These are phyloP conservation scores for Erythrobasidium yunnanense DNA, from an alignment of 768 basidiomycete genomes.

Conservation along the genomic window DNA sequence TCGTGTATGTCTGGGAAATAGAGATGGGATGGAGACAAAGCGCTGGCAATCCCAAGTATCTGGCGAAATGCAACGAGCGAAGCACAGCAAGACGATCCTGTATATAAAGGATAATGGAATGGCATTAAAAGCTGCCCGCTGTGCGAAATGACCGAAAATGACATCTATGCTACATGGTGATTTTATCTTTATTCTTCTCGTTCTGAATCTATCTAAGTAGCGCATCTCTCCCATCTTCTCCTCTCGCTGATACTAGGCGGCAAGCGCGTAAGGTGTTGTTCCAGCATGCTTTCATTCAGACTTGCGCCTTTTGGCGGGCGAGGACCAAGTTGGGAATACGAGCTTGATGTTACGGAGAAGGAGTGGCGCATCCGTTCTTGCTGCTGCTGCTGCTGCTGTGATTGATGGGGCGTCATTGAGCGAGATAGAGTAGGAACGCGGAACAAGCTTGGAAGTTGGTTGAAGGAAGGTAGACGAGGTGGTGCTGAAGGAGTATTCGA, in stretches of 20 bases:
- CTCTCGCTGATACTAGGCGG: slow-evolving; percentile 9
- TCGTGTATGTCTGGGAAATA: not conserved
- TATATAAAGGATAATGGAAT: too few species aligned
- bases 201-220: not conserved
- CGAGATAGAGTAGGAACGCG: too few species aligned
- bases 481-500: not conserved
- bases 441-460: not conserved
- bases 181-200: not conserved
- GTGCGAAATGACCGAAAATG: too few species aligned
- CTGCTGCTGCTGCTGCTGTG: too few species aligned
- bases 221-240: slow-evolving; percentile 25
- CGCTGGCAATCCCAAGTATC: too few species aligned
- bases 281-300: not conserved
- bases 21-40: too few species aligned
- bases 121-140: too few species aligned
- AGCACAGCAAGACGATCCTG: too few species aligned
- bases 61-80: too few species aligned
- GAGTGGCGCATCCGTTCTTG: not conserved
- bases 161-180: not conserved
- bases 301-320: not conserved
- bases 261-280: not conserved
- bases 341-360: not conserved
- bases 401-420: too few species aligned
- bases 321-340: slow-evolving; percentile 1
- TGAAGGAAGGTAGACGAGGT: not conserved